These are phyloP conservation scores for Tetraselmis chui DNA, from an alignment of 139 green algal genomes.

Conservation along the genomic window DNA sequence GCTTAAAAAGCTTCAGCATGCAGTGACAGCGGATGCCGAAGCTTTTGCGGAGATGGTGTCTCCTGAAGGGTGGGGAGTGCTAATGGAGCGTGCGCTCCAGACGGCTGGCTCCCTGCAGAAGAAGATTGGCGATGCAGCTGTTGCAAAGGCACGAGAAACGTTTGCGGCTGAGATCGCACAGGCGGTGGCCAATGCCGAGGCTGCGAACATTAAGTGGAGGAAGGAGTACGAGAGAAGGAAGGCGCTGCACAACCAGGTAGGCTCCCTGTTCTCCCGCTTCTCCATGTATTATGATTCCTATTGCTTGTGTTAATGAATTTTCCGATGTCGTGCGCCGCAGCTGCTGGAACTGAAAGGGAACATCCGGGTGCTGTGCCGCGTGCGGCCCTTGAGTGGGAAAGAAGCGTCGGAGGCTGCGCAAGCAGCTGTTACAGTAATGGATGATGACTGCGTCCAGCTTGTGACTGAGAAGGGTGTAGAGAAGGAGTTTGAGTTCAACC, in stretches of 20 bases:
- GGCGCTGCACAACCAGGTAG: conserved; percentile 8
- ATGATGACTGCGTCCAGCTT: conserved; percentile 1
- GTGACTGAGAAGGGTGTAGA: background rate
- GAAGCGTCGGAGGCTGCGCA: background rate
- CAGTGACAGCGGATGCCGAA: background rate
- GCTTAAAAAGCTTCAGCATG: background rate
- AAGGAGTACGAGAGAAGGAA: conserved; percentile 7
- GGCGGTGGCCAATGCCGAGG: background rate
- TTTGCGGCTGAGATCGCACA: background rate
- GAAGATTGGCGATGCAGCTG: background rate
- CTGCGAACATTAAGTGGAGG: conserved; percentile 1
- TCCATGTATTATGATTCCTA: too few relatives aligned
- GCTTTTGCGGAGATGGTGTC: background rate
- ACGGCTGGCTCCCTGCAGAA: background rate
- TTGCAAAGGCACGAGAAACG: background rate
- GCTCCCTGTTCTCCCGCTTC: background rate
- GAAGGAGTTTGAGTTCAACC: conserved; percentile 58
- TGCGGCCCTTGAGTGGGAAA: background rate
- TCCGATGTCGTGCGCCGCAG: too few relatives aligned
- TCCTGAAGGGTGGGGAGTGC: background rate
- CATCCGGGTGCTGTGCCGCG: conserved; percentile 11
- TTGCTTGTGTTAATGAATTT: too few relatives aligned
- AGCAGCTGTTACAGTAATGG: background rate
- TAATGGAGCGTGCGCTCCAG: background rate
- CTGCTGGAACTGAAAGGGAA: conserved; percentile 12